Evolutionary conservation across 2,329 filamentous ascomycete genomes (phyloP).

Genomic region (Exophiala sp.): DNA sequence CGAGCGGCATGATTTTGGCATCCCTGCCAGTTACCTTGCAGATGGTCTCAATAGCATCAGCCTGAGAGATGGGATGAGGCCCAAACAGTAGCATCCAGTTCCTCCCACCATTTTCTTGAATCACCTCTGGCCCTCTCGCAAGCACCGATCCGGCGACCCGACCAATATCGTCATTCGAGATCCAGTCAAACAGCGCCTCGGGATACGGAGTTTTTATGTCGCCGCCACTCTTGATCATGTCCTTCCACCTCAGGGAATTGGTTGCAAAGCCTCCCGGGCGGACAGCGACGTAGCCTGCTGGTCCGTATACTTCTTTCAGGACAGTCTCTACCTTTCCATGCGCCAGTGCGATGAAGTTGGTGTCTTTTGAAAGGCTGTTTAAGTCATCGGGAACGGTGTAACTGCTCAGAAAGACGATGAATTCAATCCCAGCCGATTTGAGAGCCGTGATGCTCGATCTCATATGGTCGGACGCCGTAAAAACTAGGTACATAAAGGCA

Average conservation of each 20-base stretch:
- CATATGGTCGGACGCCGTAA: constrained; percentile 39
- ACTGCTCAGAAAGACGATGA: constrained; percentile 46
- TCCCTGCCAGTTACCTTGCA: not conserved
- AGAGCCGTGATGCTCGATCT: constrained; percentile 41
- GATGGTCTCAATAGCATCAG: not conserved
- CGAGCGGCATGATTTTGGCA: not conserved
- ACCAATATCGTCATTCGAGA: not conserved
- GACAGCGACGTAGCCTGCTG: not conserved
- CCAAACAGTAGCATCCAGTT: not conserved
- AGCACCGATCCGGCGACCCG: not conserved
- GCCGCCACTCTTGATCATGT: not conserved
- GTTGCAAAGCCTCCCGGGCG: not conserved
- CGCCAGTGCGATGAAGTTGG: not conserved
- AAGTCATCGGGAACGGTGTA: constrained; percentile 31
- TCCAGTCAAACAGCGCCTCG: not conserved
- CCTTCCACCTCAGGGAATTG: not conserved
- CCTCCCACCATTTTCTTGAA: not conserved
- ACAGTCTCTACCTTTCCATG: not conserved
- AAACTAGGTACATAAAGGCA: constrained; percentile 49
- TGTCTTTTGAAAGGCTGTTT: constrained; percentile 9
- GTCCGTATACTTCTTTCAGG: not conserved
- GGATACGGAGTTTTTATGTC: not conserved
- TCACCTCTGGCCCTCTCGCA: not conserved
- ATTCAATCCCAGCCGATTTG: constrained; percentile 44
- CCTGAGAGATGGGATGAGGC: not conserved